Evolutionary conservation across 2,329 filamentous ascomycete species (phyloP).

Genomic region (Penicillium olsonii): DNA sequence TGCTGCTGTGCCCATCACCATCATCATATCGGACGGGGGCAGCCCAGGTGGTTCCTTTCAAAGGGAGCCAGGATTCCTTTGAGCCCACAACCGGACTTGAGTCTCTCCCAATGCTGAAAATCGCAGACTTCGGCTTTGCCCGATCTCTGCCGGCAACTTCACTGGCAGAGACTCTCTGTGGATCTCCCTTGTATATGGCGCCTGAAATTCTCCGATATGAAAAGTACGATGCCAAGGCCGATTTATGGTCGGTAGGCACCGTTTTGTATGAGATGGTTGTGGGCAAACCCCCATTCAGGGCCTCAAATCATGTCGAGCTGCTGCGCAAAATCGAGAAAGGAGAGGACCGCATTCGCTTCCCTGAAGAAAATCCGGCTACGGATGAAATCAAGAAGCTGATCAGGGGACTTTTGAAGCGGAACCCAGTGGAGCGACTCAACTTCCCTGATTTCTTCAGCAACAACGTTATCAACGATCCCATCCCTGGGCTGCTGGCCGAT

Average conservation of each 20-base stretch:
- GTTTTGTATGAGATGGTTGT: constrained; percentile 95
- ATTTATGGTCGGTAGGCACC: constrained; percentile 96
- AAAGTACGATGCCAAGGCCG: constrained; percentile 94
- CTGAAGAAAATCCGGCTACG: constrained; percentile 69
- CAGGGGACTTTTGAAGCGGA: constrained; percentile 77
- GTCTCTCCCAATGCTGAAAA: constrained; percentile 92
- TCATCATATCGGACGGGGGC: constrained; percentile 66
- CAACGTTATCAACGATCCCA: constrained; percentile 69
- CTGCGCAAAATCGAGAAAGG: constrained; percentile 87
- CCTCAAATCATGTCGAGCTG: constrained; percentile 91
- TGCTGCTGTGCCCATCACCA: constrained; percentile 81
- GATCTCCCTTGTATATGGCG: constrained; percentile 97
- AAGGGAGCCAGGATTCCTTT: constrained; percentile 77
- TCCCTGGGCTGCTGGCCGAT: constrained; percentile 79
- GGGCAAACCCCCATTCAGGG: constrained; percentile 85
- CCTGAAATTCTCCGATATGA: constrained; percentile 97
- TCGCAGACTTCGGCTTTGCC: constrained; percentile 98
- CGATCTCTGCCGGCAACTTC: constrained; percentile 87
- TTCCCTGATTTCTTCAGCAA: constrained; percentile 85
- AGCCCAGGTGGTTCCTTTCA: constrained; percentile 67
- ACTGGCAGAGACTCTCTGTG: constrained; percentile 92
- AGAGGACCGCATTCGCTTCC: constrained; percentile 83
- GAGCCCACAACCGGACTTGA: constrained; percentile 78
- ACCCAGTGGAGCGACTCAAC: constrained; percentile 78
- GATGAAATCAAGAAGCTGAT: constrained; percentile 79